Conservation (phyloP, 139 green algal species). For the Volvox africanus region DNA sequence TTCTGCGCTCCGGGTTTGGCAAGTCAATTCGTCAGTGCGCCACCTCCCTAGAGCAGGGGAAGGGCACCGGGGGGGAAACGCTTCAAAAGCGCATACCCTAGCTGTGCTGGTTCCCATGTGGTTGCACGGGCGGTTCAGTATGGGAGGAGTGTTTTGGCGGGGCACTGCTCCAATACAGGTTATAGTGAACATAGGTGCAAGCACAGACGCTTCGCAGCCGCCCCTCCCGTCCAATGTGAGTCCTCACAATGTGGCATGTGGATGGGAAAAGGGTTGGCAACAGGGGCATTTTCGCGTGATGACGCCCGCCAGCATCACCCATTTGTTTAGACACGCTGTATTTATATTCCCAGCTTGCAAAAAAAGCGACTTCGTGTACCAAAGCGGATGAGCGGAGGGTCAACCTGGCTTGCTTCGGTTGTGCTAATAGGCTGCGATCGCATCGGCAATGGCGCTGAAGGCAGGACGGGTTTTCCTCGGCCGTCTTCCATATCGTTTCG, state of each 20-base stretch:
- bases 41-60: too few relatives aligned
- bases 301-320: conserved; percentile 1
- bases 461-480: background rate
- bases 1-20: too few relatives aligned
- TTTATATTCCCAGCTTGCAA: conserved; percentile 35
- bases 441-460: background rate
- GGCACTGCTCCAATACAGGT: background rate
- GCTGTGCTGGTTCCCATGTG: too few relatives aligned
- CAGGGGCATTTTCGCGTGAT: conserved; percentile 35
- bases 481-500: conserved; percentile 8
- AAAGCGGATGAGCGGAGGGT: background rate
- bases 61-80: too few relatives aligned
- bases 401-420: background rate
- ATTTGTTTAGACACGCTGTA: conserved; percentile 10
- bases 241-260: background rate
- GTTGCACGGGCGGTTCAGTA: too few relatives aligned
- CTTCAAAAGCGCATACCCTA: too few relatives aligned
- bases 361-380: conserved; percentile 20
- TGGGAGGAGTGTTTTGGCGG: background rate
- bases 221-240: background rate
- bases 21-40: too few relatives aligned
- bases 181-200: conserved; percentile 18
- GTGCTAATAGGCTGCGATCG: background rate
- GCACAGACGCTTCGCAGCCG: background rate
- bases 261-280: background rate